phyloP scores from a whole-genome alignment of 2,329 filamentous ascomycete genomes.

The Paracamarosporium sp. region DNA sequence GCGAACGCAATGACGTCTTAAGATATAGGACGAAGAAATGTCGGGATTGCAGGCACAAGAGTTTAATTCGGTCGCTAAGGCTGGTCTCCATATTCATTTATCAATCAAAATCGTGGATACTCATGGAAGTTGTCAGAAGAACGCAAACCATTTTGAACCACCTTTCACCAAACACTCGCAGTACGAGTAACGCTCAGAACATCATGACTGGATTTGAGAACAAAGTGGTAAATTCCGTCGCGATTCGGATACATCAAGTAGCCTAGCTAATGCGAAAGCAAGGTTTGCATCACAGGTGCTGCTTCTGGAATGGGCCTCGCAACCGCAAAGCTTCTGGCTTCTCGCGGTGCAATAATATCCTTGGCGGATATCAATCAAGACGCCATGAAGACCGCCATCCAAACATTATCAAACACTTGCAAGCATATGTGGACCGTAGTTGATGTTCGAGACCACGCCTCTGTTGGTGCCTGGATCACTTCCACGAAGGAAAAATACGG shows the following conservation, averaged over 20 bases:
- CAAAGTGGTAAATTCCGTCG: conserved; percentile 9
- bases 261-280: neutral
- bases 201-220: conserved; percentile 6
- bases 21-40: too few relatives aligned
- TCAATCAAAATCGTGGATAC: neutral
- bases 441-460: conserved; percentile 52
- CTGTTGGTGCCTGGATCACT: conserved; percentile 50
- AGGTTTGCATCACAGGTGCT: conserved; percentile 22
- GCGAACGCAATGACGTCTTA: too few relatives aligned
- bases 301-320: conserved; percentile 54
- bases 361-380: conserved; percentile 42
- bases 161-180: neutral
- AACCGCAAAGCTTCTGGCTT: conserved; percentile 53
- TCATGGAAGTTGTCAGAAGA: neutral
- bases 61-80: too few relatives aligned
- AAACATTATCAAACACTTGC: conserved; percentile 29
- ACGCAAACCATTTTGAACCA: neutral
- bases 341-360: conserved; percentile 43
- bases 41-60: too few relatives aligned
- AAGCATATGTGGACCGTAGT: conserved; percentile 43
- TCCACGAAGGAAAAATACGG: conserved; percentile 40
- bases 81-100: too few relatives aligned
- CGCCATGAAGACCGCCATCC: conserved; percentile 44
- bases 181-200: neutral
- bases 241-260: neutral